phyloP scores from a whole-genome alignment of 192 early-diverging fungal genomes.

The Funneliformis geosporum region DNA sequence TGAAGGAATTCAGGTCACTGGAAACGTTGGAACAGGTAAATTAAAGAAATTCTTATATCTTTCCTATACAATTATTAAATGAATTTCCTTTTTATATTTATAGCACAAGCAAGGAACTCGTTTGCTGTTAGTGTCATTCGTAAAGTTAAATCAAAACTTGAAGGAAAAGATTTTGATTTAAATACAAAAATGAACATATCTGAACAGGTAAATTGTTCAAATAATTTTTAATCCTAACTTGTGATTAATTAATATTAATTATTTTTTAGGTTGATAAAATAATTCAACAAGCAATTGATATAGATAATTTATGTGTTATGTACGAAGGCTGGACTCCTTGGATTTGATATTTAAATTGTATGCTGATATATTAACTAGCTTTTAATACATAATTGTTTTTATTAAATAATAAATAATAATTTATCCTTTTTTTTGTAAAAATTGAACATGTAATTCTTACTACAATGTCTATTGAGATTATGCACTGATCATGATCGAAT shows the following conservation, averaged over 20 bases:
- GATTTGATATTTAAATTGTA: constrained; percentile 54
- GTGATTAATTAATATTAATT: neutral
- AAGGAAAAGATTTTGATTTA: constrained; percentile 60
- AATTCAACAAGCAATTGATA: constrained; percentile 65
- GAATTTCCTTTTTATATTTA: constrained; percentile 14
- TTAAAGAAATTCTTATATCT: neutral
- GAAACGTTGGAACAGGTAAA: neutral
- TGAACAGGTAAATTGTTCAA: constrained; percentile 55
- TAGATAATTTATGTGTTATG: constrained; percentile 74
- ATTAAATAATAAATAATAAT: too few relatives aligned
- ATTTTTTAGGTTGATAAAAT: constrained; percentile 54
- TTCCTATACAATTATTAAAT: neutral
- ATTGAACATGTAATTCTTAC: too few relatives aligned
- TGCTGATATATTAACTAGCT: too few relatives aligned
- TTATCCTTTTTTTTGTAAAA: too few relatives aligned
- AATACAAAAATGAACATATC: constrained; percentile 55
- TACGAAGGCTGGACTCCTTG: constrained; percentile 91
- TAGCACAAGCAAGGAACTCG: constrained; percentile 52
- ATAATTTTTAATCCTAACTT: neutral
- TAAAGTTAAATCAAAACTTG: constrained; percentile 64
- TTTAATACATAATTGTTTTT: too few relatives aligned
- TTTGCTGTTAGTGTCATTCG: constrained; percentile 65
- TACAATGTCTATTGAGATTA: too few relatives aligned
- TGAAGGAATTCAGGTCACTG: neutral
- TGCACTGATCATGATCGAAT: too few relatives aligned